Base-by-base conservation (phyloP, 176 grass and related monocot genomes). In the Triticum monococcum region DNA sequence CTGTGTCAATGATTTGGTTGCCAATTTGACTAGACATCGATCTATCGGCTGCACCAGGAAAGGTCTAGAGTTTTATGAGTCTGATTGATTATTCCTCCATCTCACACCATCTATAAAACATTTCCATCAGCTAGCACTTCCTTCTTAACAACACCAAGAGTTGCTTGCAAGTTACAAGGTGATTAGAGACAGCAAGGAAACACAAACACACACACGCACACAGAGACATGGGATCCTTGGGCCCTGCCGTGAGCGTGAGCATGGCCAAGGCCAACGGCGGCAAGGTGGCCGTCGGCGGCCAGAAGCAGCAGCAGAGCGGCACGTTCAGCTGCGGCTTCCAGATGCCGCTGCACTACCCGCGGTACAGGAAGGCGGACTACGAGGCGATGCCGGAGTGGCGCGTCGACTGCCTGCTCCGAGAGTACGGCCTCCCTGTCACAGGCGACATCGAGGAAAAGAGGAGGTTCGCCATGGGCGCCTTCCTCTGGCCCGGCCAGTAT, bases 321-420 rank as follows among this genome's bases (percentile, higher is more conserved):
- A 78, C 77, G 46, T 64, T 86, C 24, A 45, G 57, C 38, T 75
- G 70, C 71, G 13, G 77, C 22, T 97, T 97, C 86, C 84, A 52
- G 72, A 84, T 94, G 88, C 95, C 95, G 32, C 88, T 94, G 62
- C 90, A 85, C 80, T 97, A 97, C 84, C 95, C 95, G 16, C 79
- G 80, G 78, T 97, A 92, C 70, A 91, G 32, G 78, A 94, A 70
- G 70, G 92, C 86, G 40, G 92, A 94, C 74, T 97, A 97, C 84
- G 95, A 97, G 88, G 66, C 73, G 52, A 97, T 97, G 95, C 90
- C 90, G 31, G 95, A 97, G 86, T 94, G 90, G 92, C 84, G 85
- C 77, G n/a, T 97, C 24, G 80, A 97, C 85, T 80, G 84, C 88
- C 84, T 97, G 16, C 88, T 94, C 60, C 88, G 46, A 9, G 94